Evolutionary conservation across 768 basidiomycete genomes (phyloP).

Genomic region (Tylopilus vinaceipallidus): DNA sequence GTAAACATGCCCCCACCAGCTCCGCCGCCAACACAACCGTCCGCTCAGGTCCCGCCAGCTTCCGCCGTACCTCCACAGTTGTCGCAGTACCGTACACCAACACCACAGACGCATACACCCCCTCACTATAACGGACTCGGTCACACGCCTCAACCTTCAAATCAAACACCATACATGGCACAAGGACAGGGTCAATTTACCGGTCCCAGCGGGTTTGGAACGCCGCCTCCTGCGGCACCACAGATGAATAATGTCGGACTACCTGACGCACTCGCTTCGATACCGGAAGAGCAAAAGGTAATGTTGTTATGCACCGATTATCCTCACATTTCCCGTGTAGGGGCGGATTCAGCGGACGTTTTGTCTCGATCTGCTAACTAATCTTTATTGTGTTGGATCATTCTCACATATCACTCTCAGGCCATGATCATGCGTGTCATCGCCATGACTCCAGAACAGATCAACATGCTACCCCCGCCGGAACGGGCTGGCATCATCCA

Average conservation of each 20-base stretch:
- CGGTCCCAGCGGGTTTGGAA: conserved; percentile 16
- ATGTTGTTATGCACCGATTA: conserved; percentile 11
- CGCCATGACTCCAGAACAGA: conserved; percentile 82
- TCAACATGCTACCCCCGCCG: conserved; percentile 66
- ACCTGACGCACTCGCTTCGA: conserved; percentile 54
- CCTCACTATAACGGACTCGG: conserved; percentile 30
- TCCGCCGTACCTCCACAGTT: conserved; percentile 49
- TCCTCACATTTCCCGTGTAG: conserved; percentile 1
- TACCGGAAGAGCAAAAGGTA: conserved; percentile 73
- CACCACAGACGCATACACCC: conserved; percentile 31
- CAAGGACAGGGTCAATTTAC: conserved; percentile 22
- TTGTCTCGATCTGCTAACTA: neutral
- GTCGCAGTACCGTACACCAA: conserved; percentile 34
- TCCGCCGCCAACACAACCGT: conserved; percentile 20
- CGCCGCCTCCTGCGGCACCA: conserved; percentile 20
- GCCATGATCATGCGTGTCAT: conserved; percentile 77
- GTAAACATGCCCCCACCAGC: conserved; percentile 21
- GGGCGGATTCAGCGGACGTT: neutral
- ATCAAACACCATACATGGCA: conserved; percentile 16
- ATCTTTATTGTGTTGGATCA: neutral
- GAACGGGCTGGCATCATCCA: conserved; percentile 81
- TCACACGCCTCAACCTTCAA: conserved; percentile 28
- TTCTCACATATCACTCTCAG: conserved; percentile 34
- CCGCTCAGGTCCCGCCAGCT: conserved; percentile 28
- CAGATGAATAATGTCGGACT: conserved; percentile 28